Conservation (phyloP, 2,329 filamentous ascomycete species). For the Cucurbitaria berberidis region DNA sequence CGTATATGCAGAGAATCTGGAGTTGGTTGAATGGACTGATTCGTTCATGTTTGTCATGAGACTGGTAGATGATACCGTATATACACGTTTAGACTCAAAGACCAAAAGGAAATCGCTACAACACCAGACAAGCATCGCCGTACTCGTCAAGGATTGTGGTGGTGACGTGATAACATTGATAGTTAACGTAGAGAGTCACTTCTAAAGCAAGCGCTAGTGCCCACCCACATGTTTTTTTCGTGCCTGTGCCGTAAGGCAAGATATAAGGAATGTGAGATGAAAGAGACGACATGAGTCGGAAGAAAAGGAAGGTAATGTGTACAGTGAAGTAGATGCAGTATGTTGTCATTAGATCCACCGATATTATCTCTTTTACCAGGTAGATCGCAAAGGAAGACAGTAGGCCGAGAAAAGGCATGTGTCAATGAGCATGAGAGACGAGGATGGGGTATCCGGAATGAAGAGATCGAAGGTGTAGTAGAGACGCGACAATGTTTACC, state of each 20-base stretch:
- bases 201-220: conserved; percentile 12
- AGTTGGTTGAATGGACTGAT: background rate
- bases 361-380: conserved; percentile 5
- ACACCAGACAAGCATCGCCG: conserved; percentile 11
- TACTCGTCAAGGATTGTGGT: conserved; percentile 7
- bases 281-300: conserved; percentile 17
- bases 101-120: background rate
- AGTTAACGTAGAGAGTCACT: conserved; percentile 8
- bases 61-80: background rate
- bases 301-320: conserved; percentile 36
- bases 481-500: conserved; percentile 48
- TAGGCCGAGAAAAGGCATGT: conserved; percentile 10
- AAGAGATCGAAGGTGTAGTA: conserved; percentile 8
- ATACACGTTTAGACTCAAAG: conserved; percentile 1
- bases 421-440: conserved; percentile 7
- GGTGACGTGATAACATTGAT: conserved; percentile 27
- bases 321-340: conserved; percentile 31
- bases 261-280: conserved; percentile 23
- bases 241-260: conserved; percentile 18
- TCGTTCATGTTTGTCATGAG: background rate
- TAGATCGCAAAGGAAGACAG: conserved; percentile 6
- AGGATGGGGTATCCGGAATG: conserved; percentile 22
- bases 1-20: background rate
- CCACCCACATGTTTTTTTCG: conserved; percentile 22
- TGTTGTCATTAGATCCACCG: conserved; percentile 19